These are phyloP conservation scores for Solioccasus polychromus DNA, from an alignment of 768 basidiomycete species.

Conservation along the genomic window DNA sequence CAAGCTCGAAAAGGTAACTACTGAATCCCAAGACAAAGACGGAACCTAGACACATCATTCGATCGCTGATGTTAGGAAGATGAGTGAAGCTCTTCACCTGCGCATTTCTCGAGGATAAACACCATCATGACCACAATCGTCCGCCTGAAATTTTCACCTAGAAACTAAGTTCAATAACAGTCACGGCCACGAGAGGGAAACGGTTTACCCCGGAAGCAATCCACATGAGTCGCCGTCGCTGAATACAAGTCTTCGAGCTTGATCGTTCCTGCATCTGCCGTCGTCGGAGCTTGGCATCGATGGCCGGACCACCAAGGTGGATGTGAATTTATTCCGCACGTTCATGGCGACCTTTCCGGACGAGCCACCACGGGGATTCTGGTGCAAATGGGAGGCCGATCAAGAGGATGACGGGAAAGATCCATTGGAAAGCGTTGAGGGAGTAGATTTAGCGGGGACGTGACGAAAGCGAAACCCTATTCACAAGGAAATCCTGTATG, in stretches of 20 bases:
- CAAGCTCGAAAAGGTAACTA: constrained; percentile 37
- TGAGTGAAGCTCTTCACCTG: too few species aligned
- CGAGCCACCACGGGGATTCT: constrained; percentile 35
- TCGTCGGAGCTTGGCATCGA: constrained; percentile 23
- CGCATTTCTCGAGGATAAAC: constrained; percentile 26
- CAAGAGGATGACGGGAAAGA: constrained; percentile 31
- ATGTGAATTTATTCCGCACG: constrained; percentile 22
- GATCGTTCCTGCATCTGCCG: constrained; percentile 30
- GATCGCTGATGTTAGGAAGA: too few species aligned
- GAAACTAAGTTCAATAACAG: background rate
- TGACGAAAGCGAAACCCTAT: background rate
- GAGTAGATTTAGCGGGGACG: background rate
- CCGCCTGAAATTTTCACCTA: constrained; percentile 24
- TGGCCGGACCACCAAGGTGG: constrained; percentile 18
- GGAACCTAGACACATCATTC: too few species aligned
- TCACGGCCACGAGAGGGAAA: background rate
- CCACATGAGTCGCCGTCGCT: constrained; percentile 25
- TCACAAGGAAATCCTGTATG: constrained; percentile 28
- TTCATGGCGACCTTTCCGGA: constrained; percentile 26
- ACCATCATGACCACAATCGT: constrained; percentile 31
- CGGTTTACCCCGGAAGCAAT: constrained; percentile 30
- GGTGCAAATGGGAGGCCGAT: constrained; percentile 32
- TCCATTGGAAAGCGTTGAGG: constrained; percentile 30
- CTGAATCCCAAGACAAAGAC: constrained; percentile 28
- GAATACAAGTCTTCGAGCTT: constrained; percentile 28